Percentiles rank a stretch among this genome's conserved stretches.
These are phyloP conservation scores for Cryptococcus amylolentus DNA, from an alignment of 1,284 basidiomycete genomes.

Conservation along the genomic window DNA sequence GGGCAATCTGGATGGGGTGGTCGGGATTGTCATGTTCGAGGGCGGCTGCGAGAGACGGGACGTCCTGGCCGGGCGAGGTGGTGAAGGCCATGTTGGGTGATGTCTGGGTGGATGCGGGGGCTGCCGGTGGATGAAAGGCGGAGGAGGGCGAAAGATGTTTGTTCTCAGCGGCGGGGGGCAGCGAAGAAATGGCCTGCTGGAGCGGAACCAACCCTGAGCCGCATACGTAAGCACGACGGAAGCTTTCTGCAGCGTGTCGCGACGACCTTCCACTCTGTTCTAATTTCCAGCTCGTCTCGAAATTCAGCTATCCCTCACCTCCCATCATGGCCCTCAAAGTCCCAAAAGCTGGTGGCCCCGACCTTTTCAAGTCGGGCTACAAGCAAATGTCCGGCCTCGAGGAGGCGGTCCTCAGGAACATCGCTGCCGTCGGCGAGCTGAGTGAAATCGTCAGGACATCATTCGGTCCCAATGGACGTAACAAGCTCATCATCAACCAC, in stretches of 20 bases:
- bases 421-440: slow-evolving; percentile 89
- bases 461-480: slow-evolving; percentile 92
- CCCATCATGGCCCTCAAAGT: slow-evolving; percentile 83
- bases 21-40: slow-evolving; percentile 5
- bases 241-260: too few species aligned
- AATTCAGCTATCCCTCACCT: background rate
- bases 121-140: background rate
- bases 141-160: background rate
- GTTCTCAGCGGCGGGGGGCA: too few species aligned
- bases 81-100: slow-evolving; percentile 6
- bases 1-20: slow-evolving; percentile 17
- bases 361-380: slow-evolving; percentile 93
- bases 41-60: slow-evolving; percentile 16
- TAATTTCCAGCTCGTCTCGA: too few species aligned
- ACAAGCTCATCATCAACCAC: slow-evolving; percentile 96
- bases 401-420: slow-evolving; percentile 90
- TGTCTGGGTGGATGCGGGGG: slow-evolving; percentile 1
- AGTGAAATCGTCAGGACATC: slow-evolving; percentile 93
- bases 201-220: too few species aligned
- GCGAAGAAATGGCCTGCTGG: too few species aligned
- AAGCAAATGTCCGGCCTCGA: slow-evolving; percentile 89
- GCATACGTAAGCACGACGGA: too few species aligned
- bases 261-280: too few species aligned
- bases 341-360: slow-evolving; percentile 75
- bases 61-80: background rate